These are phyloP conservation scores for Rhynchospora breviuscula DNA, from an alignment of 176 grass and related monocot species.

Conservation along the genomic window DNA sequence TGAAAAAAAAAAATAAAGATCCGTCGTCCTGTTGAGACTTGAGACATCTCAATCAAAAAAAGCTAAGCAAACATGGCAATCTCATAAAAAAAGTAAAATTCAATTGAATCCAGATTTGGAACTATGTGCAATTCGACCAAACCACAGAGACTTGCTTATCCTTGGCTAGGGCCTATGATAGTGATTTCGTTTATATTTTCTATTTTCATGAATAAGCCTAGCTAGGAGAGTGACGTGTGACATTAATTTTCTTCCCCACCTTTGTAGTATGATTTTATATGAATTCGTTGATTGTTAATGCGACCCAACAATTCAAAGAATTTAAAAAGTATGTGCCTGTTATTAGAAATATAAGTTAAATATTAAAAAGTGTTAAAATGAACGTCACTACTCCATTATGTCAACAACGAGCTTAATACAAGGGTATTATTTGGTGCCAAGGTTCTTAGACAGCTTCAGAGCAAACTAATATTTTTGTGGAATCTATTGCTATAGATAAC, in stretches of 20 bases:
- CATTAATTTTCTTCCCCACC: conserved; percentile 1
- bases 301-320: neutral
- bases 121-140: neutral
- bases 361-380: neutral
- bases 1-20: neutral
- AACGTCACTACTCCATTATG: neutral
- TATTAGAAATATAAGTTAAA: neutral
- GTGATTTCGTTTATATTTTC: neutral
- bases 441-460: no score
- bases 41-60: neutral
- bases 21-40: neutral
- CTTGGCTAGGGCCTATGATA: neutral
- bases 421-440: neutral
- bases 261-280: neutral
- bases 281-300: neutral
- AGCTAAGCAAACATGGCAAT: neutral
- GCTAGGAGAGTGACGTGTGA: conserved; percentile 11
- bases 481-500: no score
- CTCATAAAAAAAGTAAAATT: neutral
- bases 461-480: no score
- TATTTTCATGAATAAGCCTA: neutral
- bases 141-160: neutral
- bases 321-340: neutral
- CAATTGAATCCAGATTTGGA: neutral
- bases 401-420: neutral